Evolutionary conservation across 2,329 filamentous ascomycete genomes (phyloP), one percentile per base, ranked within the genome.

Genomic region (Cladophialophora psammophila): DNA sequence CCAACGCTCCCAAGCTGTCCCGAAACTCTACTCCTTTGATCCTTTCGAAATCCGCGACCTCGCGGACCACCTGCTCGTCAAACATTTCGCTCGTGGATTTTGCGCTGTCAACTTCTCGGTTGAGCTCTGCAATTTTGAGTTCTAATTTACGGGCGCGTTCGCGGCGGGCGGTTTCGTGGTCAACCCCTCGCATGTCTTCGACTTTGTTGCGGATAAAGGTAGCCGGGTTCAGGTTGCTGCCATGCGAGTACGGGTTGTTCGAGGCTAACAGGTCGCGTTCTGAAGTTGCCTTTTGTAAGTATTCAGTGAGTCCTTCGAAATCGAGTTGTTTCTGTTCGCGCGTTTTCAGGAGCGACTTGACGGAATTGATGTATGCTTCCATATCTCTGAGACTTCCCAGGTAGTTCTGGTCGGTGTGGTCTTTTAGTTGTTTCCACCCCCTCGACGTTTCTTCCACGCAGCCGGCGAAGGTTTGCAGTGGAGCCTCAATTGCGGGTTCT

Each of bases 311-410:
- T 71, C 93, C 94, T 80, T 99, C 95, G 75, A 94, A 97, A 81
- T 99, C 95, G 65, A 99, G 90, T 78, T 99, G 95, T 78, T 99
- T 99, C 81, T 96, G 93, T 81, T 99, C 95, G 40, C 95, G 90
- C 1, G 92, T 92, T 78, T 96, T 96, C 70, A 99, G 88, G 5
- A 99, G 88, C 31, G 88, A 86, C 79, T 96, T 96, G 55, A 98
- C 83, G 0, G 93, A 91, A n/a, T 87, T 82, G 71, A 93, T 94
- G 80, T 98, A 99, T 32, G 93, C 91, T 74, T 96, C 92, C 94
- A 98, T 97, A 80, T 99, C 95, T 59, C 93, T 89, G 61, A 99
- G 84, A 63, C 91, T 94, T 72, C 93, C 92, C 1, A 99, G 88
- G 77, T 99, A 99, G 79, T 97, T 93, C 75, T 96, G 93, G 76